Conservation (phyloP, 805 yeast genomes). For the Pichia kluyveri region DNA sequence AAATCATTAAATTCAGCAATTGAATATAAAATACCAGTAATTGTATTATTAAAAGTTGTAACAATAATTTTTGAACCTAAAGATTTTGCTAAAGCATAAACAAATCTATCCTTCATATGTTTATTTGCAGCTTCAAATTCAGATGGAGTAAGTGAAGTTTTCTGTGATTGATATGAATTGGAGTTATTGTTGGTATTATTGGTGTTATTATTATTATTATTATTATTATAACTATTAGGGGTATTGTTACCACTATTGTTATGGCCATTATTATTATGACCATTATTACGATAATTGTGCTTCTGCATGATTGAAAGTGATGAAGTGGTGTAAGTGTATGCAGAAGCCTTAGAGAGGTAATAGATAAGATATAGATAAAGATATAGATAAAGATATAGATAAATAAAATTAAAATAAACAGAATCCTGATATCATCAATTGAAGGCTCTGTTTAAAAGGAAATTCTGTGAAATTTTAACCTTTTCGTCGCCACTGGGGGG, state of each 20-base stretch:
- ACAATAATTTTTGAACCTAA: constrained; percentile 51
- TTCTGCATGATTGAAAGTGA: not conserved
- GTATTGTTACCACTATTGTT: no score
- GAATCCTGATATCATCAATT: no score
- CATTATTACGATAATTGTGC: not conserved
- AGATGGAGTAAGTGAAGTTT: constrained; percentile 6
- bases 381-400: no score
- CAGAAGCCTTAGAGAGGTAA: no score
- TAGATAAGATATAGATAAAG: no score
- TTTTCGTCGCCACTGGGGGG: no score
- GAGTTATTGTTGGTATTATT: not conserved
- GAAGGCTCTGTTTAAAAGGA: no score
- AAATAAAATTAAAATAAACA: no score
- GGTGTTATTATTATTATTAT: no score
- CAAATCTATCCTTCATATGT: constrained; percentile 45
- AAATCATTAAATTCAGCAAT: constrained; percentile 33
- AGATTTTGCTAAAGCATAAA: constrained; percentile 46
- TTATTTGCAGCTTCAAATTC: constrained; percentile 23
- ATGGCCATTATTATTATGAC: not conserved
- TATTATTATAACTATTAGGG: no score
- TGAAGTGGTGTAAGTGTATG: no score
- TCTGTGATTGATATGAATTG: not conserved
- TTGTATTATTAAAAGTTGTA: constrained; percentile 40
- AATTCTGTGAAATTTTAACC: no score
- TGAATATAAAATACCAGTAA: constrained; percentile 50